Base-by-base conservation (phyloP, 768 basidiomycete genomes). In the Pisolithus marmoratus region DNA sequence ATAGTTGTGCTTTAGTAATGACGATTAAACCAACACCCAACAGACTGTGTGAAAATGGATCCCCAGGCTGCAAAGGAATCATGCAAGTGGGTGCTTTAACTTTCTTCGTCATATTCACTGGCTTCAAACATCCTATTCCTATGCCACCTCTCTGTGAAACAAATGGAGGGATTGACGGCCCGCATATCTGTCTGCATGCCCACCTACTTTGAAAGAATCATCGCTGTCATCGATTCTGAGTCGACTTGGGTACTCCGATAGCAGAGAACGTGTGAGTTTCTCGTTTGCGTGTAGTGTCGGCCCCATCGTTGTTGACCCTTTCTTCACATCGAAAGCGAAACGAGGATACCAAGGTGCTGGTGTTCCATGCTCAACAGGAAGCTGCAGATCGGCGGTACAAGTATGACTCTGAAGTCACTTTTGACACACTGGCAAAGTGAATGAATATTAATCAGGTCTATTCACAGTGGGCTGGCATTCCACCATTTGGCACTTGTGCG, bases 391-490 rank as follows among this genome's bases (percentile, higher is more conserved):
- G 93, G 76, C 79, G 94, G 58, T 90, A 95, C 76, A 97, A 96
- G 70, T 95, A 87, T 63, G 96, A 96, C 26, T 94, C 97, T 65
- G 96, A 99, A 72, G 96, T 99, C 62, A 95, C 94, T 2, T 93
- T 94, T 4, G 94, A 96, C 65, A 87, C 90, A n/a, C 79, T 99
- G 40, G 91, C 96, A 22, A 84, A 94, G 57, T 81, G 96, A 44
- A 74, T 99, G 31, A 96, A 97, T 69, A 93, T 98, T 69, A 98
- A 98, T 66, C 96, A 99, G 71, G 95, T 97, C 2, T 97, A 96
- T 72, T 98, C 96, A 2, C 96, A 99, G 71, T 80, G 90, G 53
- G 96, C 95, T 2, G 96, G 82, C 37, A 97, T 99, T 94, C 81
- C 96, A 40, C 96, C 96, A 2, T 72, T 97, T 27, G 96, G 95